Evolutionary conservation across 768 basidiomycete genomes (phyloP).

Genomic region (Trametes elegans): DNA sequence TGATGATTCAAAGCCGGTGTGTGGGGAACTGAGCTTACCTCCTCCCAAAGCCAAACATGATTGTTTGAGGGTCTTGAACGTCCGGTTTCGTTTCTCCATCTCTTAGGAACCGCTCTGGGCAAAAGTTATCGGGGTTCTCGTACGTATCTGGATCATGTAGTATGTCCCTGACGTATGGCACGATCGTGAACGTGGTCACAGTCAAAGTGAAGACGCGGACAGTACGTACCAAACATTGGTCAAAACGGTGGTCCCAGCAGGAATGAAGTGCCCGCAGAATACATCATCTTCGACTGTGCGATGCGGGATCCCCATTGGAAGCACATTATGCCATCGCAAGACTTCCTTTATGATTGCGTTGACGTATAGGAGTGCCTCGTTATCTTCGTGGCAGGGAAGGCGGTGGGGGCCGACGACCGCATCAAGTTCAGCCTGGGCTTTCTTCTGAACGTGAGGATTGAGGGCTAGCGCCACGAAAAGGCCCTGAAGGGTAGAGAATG

Average conservation of each 20-base stretch:
- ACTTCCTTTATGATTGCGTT: conserved; percentile 25
- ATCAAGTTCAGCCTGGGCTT: conserved; percentile 31
- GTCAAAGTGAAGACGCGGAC: conserved; percentile 3
- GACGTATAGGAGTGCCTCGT: conserved; percentile 21
- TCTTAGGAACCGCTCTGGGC: conserved; percentile 9
- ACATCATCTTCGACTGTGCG: conserved; percentile 20
- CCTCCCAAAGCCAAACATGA: conserved; percentile 14
- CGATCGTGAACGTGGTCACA: not conserved
- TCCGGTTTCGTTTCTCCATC: conserved; percentile 1
- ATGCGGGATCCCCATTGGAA: conserved; percentile 29
- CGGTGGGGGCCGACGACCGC: conserved; percentile 20
- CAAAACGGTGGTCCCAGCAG: conserved; percentile 23
- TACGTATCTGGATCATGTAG: conserved; percentile 10
- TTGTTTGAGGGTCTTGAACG: conserved; percentile 1
- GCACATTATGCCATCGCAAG: conserved; percentile 33
- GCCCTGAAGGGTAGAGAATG: conserved; percentile 25
- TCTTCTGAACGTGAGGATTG: conserved; percentile 29
- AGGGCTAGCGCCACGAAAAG: conserved; percentile 36
- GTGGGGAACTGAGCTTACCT: not conserved
- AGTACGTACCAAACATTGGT: conserved; percentile 25
- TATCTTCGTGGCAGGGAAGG: conserved; percentile 23
- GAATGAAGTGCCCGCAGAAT: conserved; percentile 26
- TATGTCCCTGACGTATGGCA: not conserved
- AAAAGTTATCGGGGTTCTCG: conserved; percentile 4
- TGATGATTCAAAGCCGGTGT: not conserved